These are phyloP conservation scores for Mycena galericulata DNA, from an alignment of 768 basidiomycete genomes.

Conservation along the genomic window DNA sequence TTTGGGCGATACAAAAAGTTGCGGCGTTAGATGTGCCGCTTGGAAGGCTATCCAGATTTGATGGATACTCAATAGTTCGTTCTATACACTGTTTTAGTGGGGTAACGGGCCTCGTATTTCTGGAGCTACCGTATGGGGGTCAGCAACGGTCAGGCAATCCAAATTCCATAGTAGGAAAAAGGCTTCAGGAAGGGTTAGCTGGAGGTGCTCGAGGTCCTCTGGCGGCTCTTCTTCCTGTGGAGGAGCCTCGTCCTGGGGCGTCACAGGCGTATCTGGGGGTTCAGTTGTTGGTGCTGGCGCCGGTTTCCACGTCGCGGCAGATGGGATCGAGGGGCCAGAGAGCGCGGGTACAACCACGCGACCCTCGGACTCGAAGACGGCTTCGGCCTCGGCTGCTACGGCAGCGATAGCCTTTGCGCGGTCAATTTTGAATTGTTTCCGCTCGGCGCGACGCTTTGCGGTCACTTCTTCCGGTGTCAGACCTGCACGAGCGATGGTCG, in stretches of 20 bases:
- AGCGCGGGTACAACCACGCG: constrained; percentile 71
- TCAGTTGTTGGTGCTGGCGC: constrained; percentile 42
- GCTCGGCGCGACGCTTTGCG: constrained; percentile 86
- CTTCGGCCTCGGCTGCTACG: constrained; percentile 84
- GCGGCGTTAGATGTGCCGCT: constrained; percentile 59
- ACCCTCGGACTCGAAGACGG: constrained; percentile 76
- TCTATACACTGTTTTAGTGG: constrained; percentile 48
- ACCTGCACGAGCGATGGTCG: constrained; percentile 50
- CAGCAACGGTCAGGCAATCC: constrained; percentile 81
- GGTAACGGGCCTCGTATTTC: not conserved
- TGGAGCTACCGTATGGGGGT: constrained; percentile 75
- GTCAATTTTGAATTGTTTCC: constrained; percentile 93
- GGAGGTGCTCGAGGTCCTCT: constrained; percentile 89
- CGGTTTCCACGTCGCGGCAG: constrained; percentile 85
- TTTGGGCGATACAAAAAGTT: constrained; percentile 45
- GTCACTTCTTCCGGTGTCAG: constrained; percentile 93
- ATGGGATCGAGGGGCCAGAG: constrained; percentile 75
- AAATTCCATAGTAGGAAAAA: constrained; percentile 90
- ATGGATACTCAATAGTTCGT: constrained; percentile 63
- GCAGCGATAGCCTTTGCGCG: constrained; percentile 89
- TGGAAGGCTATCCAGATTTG: constrained; percentile 79
- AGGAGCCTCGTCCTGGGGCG: constrained; percentile 49
- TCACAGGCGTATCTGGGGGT: constrained; percentile 34
- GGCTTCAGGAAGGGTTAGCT: constrained; percentile 89
- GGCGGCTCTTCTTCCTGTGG: constrained; percentile 64